Evolutionary conservation across 2,329 filamentous ascomycete species (phyloP).

Genomic region (Aspergillus candidus): DNA sequence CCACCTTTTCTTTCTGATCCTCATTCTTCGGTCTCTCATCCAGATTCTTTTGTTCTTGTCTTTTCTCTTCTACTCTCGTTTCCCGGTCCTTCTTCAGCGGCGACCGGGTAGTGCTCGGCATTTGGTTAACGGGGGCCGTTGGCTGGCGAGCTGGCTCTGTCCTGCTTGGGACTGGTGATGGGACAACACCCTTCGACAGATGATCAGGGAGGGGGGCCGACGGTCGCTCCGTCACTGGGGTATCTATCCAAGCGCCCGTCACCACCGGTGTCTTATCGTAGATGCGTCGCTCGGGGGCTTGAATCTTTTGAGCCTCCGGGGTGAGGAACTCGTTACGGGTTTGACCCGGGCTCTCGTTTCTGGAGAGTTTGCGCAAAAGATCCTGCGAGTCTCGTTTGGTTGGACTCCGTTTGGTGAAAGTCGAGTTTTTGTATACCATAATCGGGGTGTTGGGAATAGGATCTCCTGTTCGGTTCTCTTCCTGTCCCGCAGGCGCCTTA

Average conservation of each 20-base stretch:
- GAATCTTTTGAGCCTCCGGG: conserved; percentile 27
- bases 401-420: conserved; percentile 24
- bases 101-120: conserved; percentile 1
- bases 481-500: conserved; percentile 10
- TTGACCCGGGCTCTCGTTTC: conserved; percentile 31
- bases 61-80: conserved; percentile 2
- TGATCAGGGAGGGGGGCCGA: conserved; percentile 19
- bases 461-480: conserved; percentile 19
- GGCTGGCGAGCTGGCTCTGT: conserved; percentile 3
- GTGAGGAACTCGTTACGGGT: conserved; percentile 26
- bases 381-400: conserved; percentile 35
- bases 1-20: background rate
- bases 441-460: conserved; percentile 35
- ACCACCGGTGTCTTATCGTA: conserved; percentile 42
- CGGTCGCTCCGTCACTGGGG: conserved; percentile 36
- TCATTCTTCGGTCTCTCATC: background rate
- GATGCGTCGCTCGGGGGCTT: conserved; percentile 21
- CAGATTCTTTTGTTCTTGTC: conserved; percentile 4
- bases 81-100: conserved; percentile 5
- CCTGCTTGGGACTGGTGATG: conserved; percentile 9
- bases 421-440: conserved; percentile 30
- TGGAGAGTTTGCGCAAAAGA: conserved; percentile 38
- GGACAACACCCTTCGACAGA: conserved; percentile 20
- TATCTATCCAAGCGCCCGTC: conserved; percentile 44
- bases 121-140: conserved; percentile 1